phyloP scores from a whole-genome alignment of 23 red algal genomes.

The Rhodosorus marinus region DNA sequence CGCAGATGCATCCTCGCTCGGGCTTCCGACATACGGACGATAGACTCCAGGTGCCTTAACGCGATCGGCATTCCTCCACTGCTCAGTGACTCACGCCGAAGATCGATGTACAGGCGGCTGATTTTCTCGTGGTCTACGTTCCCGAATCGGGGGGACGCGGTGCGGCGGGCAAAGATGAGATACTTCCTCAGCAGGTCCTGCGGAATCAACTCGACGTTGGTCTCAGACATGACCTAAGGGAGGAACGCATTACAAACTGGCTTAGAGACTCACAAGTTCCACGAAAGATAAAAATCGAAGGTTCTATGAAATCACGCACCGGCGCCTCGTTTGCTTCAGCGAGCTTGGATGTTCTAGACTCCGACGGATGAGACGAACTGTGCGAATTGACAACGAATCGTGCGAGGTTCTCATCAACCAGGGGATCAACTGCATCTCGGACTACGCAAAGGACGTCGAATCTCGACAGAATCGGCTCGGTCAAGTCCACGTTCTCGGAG shows the following conservation, averaged over 20 bases:
- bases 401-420: conserved; percentile 72
- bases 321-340: not conserved
- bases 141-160: conserved; percentile 43
- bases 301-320: conserved; percentile 7
- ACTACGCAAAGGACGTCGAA: conserved; percentile 97
- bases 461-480: conserved; percentile 92
- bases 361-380: conserved; percentile 56
- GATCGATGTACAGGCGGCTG: conserved; percentile 65
- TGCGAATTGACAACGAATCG: conserved; percentile 91
- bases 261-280: too few relatives aligned
- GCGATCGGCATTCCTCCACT: conserved; percentile 93
- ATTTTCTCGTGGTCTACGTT: conserved; percentile 95
- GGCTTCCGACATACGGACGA: conserved; percentile 76
- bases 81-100: conserved; percentile 65
- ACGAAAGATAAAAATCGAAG: too few relatives aligned
- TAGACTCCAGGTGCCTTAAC: conserved; percentile 91
- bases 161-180: conserved; percentile 49
- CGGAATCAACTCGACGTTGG: conserved; percentile 34
- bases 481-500: conserved; percentile 92
- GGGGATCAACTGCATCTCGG: conserved; percentile 58
- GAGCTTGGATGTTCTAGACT: conserved; percentile 3
- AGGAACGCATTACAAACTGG: too few relatives aligned
- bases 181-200: conserved; percentile 82
- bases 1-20: conserved; percentile 82
- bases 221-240: not conserved